Base-by-base conservation (phyloP, 768 basidiomycete species). In the Chalciporus chontae region DNA sequence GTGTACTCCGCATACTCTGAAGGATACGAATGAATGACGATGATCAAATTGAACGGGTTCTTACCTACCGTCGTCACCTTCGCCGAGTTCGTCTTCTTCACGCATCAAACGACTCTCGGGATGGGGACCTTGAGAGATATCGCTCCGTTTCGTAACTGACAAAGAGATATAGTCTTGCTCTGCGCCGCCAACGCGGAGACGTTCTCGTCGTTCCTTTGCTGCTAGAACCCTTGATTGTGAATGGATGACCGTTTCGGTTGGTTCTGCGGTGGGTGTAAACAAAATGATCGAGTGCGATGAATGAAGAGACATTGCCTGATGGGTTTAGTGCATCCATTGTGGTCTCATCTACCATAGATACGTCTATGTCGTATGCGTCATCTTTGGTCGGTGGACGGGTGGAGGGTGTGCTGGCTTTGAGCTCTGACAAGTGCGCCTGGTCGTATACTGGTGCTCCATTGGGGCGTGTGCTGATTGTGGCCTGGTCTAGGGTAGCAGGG, bases 31-130 rank as follows among this genome's bases (percentile, higher is more conserved):
- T 51, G 53, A 53, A 48, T 17, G 47, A 10, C 34, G 51, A 52
- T 52, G 45, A 31, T 31, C 4, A 17, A 26, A 26, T 29, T 17
- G 23, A 19, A 10, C 2, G n/a, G 14, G 46, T 18, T 49, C 42
- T 43, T 17, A 64, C 78, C 37, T 58, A 90, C 91, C 91, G 54
- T 94, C 91, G 34, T 93, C 91, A 3, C 84, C 90, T 62, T 93
- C 89, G 10, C 91, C 91, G 2, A 90, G 64, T 55, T 94, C 89
- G 65, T 94, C 91, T 36, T 94, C 91, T 67, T 94, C 91, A 43
- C 91, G 74, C 69, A 88, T 63, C 23, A 94, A 69, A 8, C 91
- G 79, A 63, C 89, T 91, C 57, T 85, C 86, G 7, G 90, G 91
- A 72, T 92, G 90, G 7, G 90, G 90, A 0, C 90, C 90, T 56